A percentile compares a stretch with the other conserved stretches of the same genome.
phyloP scores from a whole-genome alignment of 2,329 filamentous ascomycete species.

The Pseudocercospora cruenta region DNA sequence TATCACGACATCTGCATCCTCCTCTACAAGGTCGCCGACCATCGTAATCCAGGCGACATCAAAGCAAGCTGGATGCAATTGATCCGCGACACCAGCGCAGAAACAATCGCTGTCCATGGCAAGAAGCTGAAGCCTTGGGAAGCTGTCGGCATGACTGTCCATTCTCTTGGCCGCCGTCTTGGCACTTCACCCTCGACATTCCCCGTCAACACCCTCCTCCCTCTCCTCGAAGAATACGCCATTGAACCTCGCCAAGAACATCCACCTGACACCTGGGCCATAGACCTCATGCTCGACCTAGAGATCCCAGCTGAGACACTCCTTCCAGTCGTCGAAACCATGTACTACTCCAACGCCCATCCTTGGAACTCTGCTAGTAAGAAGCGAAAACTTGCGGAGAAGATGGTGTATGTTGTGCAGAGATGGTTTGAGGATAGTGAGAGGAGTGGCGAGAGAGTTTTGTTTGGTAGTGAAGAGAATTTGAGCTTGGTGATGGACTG shows the following conservation, averaged over 20 bases:
- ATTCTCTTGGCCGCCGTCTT: conserved; percentile 60
- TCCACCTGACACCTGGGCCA: conserved; percentile 61
- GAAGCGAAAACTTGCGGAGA: conserved; percentile 61
- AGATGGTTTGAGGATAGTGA: conserved; percentile 64
- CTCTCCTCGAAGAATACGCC: conserved; percentile 59
- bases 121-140: conserved; percentile 67
- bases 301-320: conserved; percentile 65
- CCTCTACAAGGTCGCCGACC: conserved; percentile 90
- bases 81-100: conserved; percentile 66
- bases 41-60: conserved; percentile 85
- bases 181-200: conserved; percentile 37
- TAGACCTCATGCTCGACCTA: conserved; percentile 68
- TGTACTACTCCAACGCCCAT: conserved; percentile 69
- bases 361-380: conserved; percentile 60
- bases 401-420: conserved; percentile 64
- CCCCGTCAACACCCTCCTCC: conserved; percentile 50
- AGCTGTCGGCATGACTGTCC: conserved; percentile 64
- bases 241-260: conserved; percentile 55
- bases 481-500: conserved; percentile 47
- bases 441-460: conserved; percentile 54
- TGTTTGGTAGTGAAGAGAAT: conserved; percentile 65
- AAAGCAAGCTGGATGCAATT: conserved; percentile 81
- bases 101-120: conserved; percentile 48
- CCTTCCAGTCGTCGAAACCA: conserved; percentile 64
- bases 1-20: conserved; percentile 94